Conservation (phyloP, 108 stramenopile genomes). For the Fragilaria crotonensis region DNA sequence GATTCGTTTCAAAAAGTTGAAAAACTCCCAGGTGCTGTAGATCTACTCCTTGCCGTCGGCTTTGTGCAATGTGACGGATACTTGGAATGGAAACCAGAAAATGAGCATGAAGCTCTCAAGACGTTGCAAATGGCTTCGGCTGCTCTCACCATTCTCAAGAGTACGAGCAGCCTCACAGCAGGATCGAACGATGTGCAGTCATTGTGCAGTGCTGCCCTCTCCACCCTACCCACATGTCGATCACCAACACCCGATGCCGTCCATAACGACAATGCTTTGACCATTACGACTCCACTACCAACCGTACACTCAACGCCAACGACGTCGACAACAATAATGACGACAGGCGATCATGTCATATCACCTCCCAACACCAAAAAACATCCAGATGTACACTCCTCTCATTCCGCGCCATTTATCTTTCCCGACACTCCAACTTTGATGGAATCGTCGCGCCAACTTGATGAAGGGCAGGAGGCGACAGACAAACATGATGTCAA, state of each 20-base stretch:
- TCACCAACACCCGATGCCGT: not conserved
- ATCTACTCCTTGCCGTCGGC: constrained; percentile 57
- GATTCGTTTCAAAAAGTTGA: constrained; percentile 67
- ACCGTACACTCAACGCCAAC: not conserved
- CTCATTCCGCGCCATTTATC: not conserved
- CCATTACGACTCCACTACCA: not conserved
- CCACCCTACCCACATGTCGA: not conserved
- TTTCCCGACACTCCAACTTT: too few relatives aligned
- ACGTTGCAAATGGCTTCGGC: constrained; percentile 24
- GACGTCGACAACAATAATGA: not conserved
- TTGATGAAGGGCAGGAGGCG: too few relatives aligned
- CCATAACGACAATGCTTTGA: not conserved
- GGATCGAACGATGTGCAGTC: not conserved
- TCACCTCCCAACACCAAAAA: constrained; percentile 6
- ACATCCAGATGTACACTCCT: not conserved
- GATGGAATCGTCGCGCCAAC: too few relatives aligned
- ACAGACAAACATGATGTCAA: too few relatives aligned
- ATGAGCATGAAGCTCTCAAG: constrained; percentile 9
- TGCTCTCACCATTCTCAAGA: constrained; percentile 32
- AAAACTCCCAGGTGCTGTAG: constrained; percentile 45
- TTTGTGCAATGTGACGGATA: constrained; percentile 40
- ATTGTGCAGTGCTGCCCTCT: not conserved
- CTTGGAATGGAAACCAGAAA: constrained; percentile 50
- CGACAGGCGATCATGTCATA: not conserved
- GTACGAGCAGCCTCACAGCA: not conserved